These are phyloP conservation scores for Yamadazyma laniorum DNA, from an alignment of 805 yeast species.

Conservation along the genomic window DNA sequence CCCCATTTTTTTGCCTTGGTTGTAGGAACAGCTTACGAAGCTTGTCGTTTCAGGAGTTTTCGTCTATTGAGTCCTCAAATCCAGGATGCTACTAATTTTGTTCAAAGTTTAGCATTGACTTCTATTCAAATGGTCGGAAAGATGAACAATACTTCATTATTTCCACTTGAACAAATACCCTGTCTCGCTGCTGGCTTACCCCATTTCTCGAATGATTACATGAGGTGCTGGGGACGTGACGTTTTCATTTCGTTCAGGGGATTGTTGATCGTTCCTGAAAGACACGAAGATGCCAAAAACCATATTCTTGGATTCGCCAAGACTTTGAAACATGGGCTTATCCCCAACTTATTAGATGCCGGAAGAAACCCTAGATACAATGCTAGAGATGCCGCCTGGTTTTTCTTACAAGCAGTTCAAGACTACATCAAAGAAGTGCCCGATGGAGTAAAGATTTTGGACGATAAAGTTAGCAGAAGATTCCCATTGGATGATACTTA, in stretches of 20 bases:
- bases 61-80: slow-evolving; percentile 52
- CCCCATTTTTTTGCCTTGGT: slow-evolving; percentile 87
- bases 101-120: slow-evolving; percentile 74
- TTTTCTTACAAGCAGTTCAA: slow-evolving; percentile 83
- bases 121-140: slow-evolving; percentile 84
- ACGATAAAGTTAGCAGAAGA: slow-evolving; percentile 74
- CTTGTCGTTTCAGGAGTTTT: slow-evolving; percentile 69
- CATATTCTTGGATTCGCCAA: slow-evolving; percentile 88
- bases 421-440: slow-evolving; percentile 73
- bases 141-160: slow-evolving; percentile 70
- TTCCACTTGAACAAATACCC: slow-evolving; percentile 61
- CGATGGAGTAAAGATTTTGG: slow-evolving; percentile 61
- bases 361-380: slow-evolving; percentile 93
- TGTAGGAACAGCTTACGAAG: slow-evolving; percentile 81
- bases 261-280: slow-evolving; percentile 68
- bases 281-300: slow-evolving; percentile 72
- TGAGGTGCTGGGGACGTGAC: slow-evolving; percentile 99
- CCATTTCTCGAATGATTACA: slow-evolving; percentile 83
- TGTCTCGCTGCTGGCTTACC: slow-evolving; percentile 96
- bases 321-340: slow-evolving; percentile 91
- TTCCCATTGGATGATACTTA: slow-evolving; percentile 87
- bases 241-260: slow-evolving; percentile 89
- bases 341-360: slow-evolving; percentile 89
- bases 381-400: slow-evolving; percentile 98
- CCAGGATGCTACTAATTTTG: slow-evolving; percentile 64